Evolutionary conservation across 768 basidiomycete genomes (phyloP).

Genomic region (Suillus luteus): DNA sequence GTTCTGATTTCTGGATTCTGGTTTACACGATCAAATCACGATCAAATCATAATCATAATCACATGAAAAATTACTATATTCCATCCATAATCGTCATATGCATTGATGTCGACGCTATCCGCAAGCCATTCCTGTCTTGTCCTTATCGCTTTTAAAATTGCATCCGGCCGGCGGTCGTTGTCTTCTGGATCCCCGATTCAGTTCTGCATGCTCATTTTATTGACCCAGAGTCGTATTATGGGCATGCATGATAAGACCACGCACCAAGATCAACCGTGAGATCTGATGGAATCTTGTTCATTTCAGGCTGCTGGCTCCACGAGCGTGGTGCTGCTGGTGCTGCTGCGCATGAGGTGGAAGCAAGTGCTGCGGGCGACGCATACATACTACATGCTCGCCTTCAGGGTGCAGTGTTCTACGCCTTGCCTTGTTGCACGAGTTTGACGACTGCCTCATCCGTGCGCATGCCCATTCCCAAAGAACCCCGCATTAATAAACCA

Average conservation of each 20-base stretch:
- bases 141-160: conserved; percentile 13
- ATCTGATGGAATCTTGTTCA: not conserved
- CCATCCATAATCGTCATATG: conserved; percentile 26
- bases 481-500: not conserved
- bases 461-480: conserved; percentile 2
- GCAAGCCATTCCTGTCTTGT: not conserved
- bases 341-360: conserved; percentile 1
- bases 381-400: not conserved
- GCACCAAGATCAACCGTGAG: not conserved
- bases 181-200: not conserved
- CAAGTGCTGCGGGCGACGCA: not conserved
- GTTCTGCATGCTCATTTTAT: not conserved
- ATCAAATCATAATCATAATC: conserved; percentile 1
- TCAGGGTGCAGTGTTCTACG: not conserved
- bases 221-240: not conserved
- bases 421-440: not conserved
- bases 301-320: not conserved
- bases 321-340: not conserved
- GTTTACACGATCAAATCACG: not conserved
- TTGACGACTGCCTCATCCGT: not conserved
- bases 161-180: not conserved
- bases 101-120: conserved; percentile 9
- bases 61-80: conserved; percentile 23
- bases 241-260: conserved; percentile 1
- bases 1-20: not conserved